Evolutionary conservation across 805 yeast genomes (phyloP), one percentile per base, ranked within the genome.

Genomic region (Cyberlindnera samutprakarnensis): DNA sequence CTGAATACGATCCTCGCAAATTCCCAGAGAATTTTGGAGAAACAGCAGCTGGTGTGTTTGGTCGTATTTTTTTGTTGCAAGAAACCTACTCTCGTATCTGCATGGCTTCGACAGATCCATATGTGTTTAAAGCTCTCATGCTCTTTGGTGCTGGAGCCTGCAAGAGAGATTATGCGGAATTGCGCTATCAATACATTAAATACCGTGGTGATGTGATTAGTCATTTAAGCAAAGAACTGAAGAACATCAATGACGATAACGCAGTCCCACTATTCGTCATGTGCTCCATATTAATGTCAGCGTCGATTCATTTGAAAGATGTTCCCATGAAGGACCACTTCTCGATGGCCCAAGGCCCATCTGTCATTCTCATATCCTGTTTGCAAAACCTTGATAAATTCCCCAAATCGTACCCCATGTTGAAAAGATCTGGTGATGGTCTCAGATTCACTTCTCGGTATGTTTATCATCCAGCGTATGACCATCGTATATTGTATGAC

Each of bases 381-480:
- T 32, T 39, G 21, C 46, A 46, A 18, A 23, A 39, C 7, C 46
- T 44, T 4, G 33, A 34, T 1, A 14, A 20, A 3, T 47, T 39
- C 18, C 46, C 53, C 2, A 33, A 24, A 7, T 30, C 45, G 0
- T 29, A 40, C 6, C 16, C 27, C 1, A 7, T 21, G 1, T n/a
- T 50, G 23, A 32, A 44, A 20, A 27, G 24, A 6, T 33, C 27
- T 28, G 46, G 50, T 4, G 49, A 47, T 35, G 44, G 46, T 2
- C 30, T 39, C 12, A 9, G 39, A 12, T 44, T 39, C 28, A 44
- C 47, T 1, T 33, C 42, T 0, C 41, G 38, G 20, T 36, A 30
- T 6, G 35, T 47, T 3, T 42, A 46, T 36, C 28, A 38, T 14
- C 54, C 55, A 13, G 37, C 32, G 3, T 50, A 50, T 31, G 26